Base-by-base conservation (phyloP, 1,139 yeast genomes). In the Saccharomycopsis phalli region DNA sequence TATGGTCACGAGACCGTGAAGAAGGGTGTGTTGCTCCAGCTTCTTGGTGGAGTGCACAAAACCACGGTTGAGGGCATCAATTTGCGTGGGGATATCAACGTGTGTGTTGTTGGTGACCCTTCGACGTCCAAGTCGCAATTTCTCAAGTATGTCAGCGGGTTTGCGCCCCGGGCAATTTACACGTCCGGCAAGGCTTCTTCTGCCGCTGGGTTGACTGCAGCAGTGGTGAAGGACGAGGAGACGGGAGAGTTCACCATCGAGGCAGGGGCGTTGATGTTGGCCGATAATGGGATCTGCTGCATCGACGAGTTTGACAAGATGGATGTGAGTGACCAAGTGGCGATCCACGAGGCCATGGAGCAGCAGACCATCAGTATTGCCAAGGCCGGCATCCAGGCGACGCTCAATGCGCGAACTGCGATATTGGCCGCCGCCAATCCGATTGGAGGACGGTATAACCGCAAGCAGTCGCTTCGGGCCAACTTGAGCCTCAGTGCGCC, bases 291-390 rank as follows among this genome's bases (percentile, higher is more conserved):
- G 48, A 84, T 91, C 48, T 91, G 99, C 69, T 94, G 96, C 49
- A 91, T 91, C 61, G 99, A 91, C 59, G 99, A 91, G 63, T 91
- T 91, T 54, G 99, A 91, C 60, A 91, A 93, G 66, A 91, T 91
- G 98, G 97, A 91, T 60, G 61, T 91, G 37, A 64, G 78, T 4
- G 98, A 93, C 61, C 98, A 93, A 63, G 98, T 91, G 45, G 98
- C 98, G 3, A 91, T 91, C 66, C 99, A 91, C 65, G 99, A 91
- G 66, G 99, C 98, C 13, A 91, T 91, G 99, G 98, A 91, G 68
- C 98, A 91, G 62, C 98, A 91, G 60, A 91, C 98, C 0, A 91
- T 91, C 49, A 87, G 96, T 11, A 91, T 91, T 55, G 96, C 98
- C 19, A 91, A 91, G 59, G 98, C 98, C 1, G 98, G 98, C 54